These are phyloP conservation scores for Ciborinia camelliae DNA, from an alignment of 2,329 filamentous ascomycete genomes.

Conservation along the genomic window DNA sequence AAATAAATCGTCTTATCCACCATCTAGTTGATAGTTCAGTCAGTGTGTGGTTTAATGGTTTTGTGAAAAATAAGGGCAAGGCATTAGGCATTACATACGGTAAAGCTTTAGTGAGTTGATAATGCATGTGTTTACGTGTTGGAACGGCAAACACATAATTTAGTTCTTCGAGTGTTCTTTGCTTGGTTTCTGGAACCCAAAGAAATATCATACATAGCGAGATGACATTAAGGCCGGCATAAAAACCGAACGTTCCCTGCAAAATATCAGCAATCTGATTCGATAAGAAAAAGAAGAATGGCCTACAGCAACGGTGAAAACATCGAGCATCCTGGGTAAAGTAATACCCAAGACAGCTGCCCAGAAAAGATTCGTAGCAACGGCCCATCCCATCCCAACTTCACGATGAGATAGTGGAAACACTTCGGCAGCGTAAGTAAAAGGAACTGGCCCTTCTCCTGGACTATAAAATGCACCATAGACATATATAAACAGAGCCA, in stretches of 20 bases:
- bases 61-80: too few relatives aligned
- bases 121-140: conserved; percentile 33
- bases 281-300: not conserved
- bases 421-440: conserved; percentile 60
- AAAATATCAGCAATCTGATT: conserved; percentile 22
- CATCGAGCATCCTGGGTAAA: conserved; percentile 31
- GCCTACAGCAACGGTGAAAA: conserved; percentile 4
- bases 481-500: conserved; percentile 64
- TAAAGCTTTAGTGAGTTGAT: conserved; percentile 32
- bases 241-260: conserved; percentile 49
- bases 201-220: conserved; percentile 56
- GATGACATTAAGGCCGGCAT: conserved; percentile 53
- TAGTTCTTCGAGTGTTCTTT: conserved; percentile 36
- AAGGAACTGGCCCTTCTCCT: conserved; percentile 61
- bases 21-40: not conserved
- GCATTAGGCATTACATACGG: conserved; percentile 22
- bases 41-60: not conserved
- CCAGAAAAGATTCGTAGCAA: conserved; percentile 58
- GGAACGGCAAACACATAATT: conserved; percentile 47
- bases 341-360: conserved; percentile 60
- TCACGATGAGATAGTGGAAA: conserved; percentile 63
- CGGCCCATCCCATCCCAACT: conserved; percentile 61
- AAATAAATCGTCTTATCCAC: conserved; percentile 9
- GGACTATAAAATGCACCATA: conserved; percentile 65
- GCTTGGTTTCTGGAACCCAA: conserved; percentile 58